A percentile compares a stretch with the other conserved stretches of the same genome.
phyloP scores from a whole-genome alignment of 805 yeast species.

The Yarrowia divulgata region DNA sequence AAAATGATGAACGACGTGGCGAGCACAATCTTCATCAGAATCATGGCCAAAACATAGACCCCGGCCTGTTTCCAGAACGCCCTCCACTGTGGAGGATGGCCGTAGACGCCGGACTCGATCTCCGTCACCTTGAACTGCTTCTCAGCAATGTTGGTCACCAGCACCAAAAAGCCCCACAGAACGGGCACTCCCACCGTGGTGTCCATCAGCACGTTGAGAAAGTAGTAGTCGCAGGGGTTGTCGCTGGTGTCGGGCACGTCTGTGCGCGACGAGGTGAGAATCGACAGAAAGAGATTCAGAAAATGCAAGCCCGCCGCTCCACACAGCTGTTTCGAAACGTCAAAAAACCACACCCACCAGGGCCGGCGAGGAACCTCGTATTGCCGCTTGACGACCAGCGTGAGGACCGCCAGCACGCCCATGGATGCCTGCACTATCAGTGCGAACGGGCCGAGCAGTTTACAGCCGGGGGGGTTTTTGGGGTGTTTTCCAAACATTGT shows the following conservation, averaged over 20 bases:
- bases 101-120: slow-evolving; percentile 65
- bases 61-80: slow-evolving; percentile 75
- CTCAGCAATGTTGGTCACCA: slow-evolving; percentile 57
- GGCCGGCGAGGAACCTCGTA: slow-evolving; percentile 87
- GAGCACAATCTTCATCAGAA: slow-evolving; percentile 67
- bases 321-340: slow-evolving; percentile 85
- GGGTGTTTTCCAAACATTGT: slow-evolving; percentile 12
- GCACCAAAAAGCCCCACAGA: slow-evolving; percentile 63
- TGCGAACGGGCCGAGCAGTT: slow-evolving; percentile 85
- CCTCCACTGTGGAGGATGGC: slow-evolving; percentile 65
- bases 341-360: slow-evolving; percentile 87
- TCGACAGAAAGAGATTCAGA: slow-evolving; percentile 74
- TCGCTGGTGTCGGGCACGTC: slow-evolving; percentile 54
- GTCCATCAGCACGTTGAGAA: slow-evolving; percentile 83
- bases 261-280: slow-evolving; percentile 53
- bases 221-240: slow-evolving; percentile 95
- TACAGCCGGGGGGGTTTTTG: slow-evolving; percentile 52
- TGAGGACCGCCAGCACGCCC: slow-evolving; percentile 77
- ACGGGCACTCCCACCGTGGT: slow-evolving; percentile 94
- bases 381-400: slow-evolving; percentile 75
- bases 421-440: slow-evolving; percentile 74
- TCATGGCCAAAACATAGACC: slow-evolving; percentile 69
- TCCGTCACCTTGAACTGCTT: slow-evolving; percentile 54
- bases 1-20: slow-evolving; percentile 64
- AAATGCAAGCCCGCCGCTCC: slow-evolving; percentile 89